phyloP scores from a whole-genome alignment of 2,329 filamentous ascomycete species.

The Cercospora sesami region DNA sequence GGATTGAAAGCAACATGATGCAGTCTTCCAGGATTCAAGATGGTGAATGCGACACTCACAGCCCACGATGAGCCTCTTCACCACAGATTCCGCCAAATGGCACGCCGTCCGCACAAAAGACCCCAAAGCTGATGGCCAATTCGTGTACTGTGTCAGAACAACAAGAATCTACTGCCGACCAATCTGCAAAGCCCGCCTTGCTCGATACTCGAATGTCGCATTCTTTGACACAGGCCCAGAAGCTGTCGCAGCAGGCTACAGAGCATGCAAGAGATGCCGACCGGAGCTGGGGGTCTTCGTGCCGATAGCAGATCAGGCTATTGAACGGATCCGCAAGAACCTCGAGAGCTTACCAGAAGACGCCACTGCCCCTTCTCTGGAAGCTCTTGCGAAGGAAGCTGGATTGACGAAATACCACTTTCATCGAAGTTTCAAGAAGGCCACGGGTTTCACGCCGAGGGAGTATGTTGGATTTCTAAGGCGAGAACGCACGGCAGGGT shows the following conservation, averaged over 20 bases:
- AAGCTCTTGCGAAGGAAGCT: constrained; percentile 53
- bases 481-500: not conserved
- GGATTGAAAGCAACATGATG: not conserved
- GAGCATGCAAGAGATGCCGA: constrained; percentile 60
- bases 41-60: not conserved
- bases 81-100: constrained; percentile 12
- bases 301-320: constrained; percentile 17
- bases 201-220: constrained; percentile 56
- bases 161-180: constrained; percentile 63
- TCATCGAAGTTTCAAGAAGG: constrained; percentile 59
- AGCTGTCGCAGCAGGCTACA: constrained; percentile 54
- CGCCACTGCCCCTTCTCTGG: constrained; percentile 34
- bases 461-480: constrained; percentile 37
- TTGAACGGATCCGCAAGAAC: constrained; percentile 14
- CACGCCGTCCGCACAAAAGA: constrained; percentile 19
- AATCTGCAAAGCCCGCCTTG: constrained; percentile 61
- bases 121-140: constrained; percentile 34
- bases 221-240: constrained; percentile 53
- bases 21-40: too few relatives aligned
- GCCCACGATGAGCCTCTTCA: not conserved
- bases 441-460: constrained; percentile 55
- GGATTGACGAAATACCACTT: constrained; percentile 61
- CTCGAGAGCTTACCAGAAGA: constrained; percentile 16
- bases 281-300: constrained; percentile 43
- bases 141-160: constrained; percentile 58